Percentiles rank a stretch among this genome's conserved stretches.
Evolutionary conservation across 345 rosid genomes (phyloP).

Genomic region (Lumnitzera racemosa): DNA sequence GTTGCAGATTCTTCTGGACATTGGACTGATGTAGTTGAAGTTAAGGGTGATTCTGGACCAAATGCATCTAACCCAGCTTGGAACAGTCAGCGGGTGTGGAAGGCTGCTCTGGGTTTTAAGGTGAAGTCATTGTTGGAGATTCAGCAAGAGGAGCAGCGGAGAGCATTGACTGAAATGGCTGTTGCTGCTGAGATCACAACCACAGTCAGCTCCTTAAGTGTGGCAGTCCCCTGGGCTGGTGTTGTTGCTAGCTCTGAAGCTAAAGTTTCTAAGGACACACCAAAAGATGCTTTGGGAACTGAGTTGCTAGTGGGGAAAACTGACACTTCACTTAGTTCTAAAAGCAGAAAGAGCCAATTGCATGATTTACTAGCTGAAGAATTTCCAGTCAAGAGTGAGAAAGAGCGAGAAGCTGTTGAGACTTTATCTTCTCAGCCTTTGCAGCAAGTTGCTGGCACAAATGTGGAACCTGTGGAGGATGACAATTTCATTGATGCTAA

Average conservation of each 20-base stretch:
- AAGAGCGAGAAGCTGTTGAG: conserved; percentile 35
- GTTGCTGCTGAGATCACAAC: conserved; percentile 48
- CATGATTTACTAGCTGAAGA: conserved; percentile 71
- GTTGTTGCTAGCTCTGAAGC: conserved; percentile 50
- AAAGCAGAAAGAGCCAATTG: conserved; percentile 55
- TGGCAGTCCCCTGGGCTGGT: conserved; percentile 74
- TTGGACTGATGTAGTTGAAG: conserved; percentile 28
- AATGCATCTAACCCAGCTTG: conserved; percentile 20
- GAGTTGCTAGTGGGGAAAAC: conserved; percentile 31
- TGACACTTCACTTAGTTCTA: conserved; percentile 33
- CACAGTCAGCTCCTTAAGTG: conserved; percentile 30
- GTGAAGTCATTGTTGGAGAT: conserved; percentile 92
- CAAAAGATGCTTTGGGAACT: conserved; percentile 24
- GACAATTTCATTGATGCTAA: conserved; percentile 81
- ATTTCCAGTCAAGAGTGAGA: conserved; percentile 40
- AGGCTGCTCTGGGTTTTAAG: conserved; percentile 95
- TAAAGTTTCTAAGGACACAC: conserved; percentile 35
- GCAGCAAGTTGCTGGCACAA: conserved; percentile 18
- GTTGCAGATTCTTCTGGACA: conserved; percentile 16
- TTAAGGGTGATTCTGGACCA: conserved; percentile 23
- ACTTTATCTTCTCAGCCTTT: conserved; percentile 18
- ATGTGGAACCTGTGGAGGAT: conserved; percentile 42
- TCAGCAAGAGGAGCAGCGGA: conserved; percentile 90
- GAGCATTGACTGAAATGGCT: conserved; percentile 42
- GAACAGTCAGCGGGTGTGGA: conserved; percentile 69